Evolutionary conservation across 2,329 filamentous ascomycete genomes (phyloP).

Genomic region (Aspergillus sp.): DNA sequence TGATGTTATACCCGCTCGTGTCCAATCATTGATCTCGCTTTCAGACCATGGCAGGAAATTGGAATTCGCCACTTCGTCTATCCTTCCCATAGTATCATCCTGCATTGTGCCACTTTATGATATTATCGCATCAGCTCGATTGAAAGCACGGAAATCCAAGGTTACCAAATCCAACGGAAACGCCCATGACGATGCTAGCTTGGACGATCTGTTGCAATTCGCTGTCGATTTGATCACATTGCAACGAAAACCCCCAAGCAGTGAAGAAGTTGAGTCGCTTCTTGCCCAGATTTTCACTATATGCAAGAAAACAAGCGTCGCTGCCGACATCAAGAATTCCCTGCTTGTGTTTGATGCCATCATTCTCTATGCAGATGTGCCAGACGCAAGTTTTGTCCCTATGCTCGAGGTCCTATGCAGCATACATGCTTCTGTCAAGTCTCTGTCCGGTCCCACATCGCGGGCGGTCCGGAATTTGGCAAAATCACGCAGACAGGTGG

Average conservation of each 20-base stretch:
- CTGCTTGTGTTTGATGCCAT: conserved; percentile 39
- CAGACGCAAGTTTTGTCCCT: conserved; percentile 30
- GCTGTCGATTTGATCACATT: conserved; percentile 38
- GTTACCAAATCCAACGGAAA: conserved; percentile 25
- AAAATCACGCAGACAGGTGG: conserved; percentile 32
- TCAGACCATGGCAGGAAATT: conserved; percentile 41
- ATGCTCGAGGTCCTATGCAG: conserved; percentile 40
- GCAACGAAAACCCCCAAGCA: conserved; percentile 32
- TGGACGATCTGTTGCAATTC: conserved; percentile 38
- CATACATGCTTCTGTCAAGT: conserved; percentile 40
- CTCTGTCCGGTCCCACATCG: conserved; percentile 38
- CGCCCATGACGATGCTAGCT: conserved; percentile 28
- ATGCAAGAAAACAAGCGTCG: conserved; percentile 37
- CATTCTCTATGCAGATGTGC: conserved; percentile 36
- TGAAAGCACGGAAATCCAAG: conserved; percentile 34
- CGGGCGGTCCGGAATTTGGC: conserved; percentile 38
- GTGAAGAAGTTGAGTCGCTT: conserved; percentile 32
- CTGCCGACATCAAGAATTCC: conserved; percentile 38
- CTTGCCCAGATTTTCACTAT: conserved; percentile 34
- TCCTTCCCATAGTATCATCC: conserved; percentile 35
- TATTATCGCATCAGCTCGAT: conserved; percentile 28
- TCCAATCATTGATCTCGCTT: conserved; percentile 35
- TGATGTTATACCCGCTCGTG: conserved; percentile 34
- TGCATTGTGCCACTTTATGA: conserved; percentile 37
- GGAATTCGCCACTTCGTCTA: conserved; percentile 34